Evolutionary conservation across 768 basidiomycete species (phyloP).

Genomic region (Suillus weaverae): DNA sequence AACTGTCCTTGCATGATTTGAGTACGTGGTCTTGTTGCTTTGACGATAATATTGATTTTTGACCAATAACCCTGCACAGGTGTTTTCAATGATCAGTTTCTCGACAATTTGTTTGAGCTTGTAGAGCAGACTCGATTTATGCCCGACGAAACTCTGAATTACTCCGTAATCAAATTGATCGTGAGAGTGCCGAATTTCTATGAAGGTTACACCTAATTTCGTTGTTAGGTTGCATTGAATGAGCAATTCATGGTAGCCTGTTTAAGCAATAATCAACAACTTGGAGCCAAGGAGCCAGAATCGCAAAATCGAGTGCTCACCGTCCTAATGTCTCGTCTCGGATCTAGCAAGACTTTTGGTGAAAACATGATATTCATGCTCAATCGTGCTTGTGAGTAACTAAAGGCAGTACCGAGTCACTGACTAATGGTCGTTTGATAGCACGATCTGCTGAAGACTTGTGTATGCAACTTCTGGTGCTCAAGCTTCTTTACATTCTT

Average conservation of each 20-base stretch:
- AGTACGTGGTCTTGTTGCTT: slow-evolving; percentile 45
- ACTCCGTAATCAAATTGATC: slow-evolving; percentile 91
- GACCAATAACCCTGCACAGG: slow-evolving; percentile 41
- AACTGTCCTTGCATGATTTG: slow-evolving; percentile 74
- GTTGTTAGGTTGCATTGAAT: slow-evolving; percentile 78
- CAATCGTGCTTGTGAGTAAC: slow-evolving; percentile 81
- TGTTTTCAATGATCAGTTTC: slow-evolving; percentile 79
- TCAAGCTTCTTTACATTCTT: slow-evolving; percentile 92
- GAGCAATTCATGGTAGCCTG: slow-evolving; percentile 98
- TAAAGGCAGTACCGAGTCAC: not conserved
- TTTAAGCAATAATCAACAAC: slow-evolving; percentile 36
- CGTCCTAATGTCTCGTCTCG: slow-evolving; percentile 80
- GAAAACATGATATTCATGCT: slow-evolving; percentile 99
- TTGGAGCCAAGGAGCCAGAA: slow-evolving; percentile 36
- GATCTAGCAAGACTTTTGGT: slow-evolving; percentile 91
- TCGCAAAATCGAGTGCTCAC: slow-evolving; percentile 76
- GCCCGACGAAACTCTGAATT: slow-evolving; percentile 92
- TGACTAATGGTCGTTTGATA: slow-evolving; percentile 31
- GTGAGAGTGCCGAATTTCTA: slow-evolving; percentile 44
- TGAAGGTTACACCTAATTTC: slow-evolving; percentile 3
- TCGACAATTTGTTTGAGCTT: slow-evolving; percentile 88
- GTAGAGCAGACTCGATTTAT: slow-evolving; percentile 89
- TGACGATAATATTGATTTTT: slow-evolving; percentile 7
- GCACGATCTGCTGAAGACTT: slow-evolving; percentile 87
- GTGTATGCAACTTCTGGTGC: slow-evolving; percentile 90